phyloP scores from a whole-genome alignment of 345 rosid genomes.

The Arabidopsis suecica region DNA sequence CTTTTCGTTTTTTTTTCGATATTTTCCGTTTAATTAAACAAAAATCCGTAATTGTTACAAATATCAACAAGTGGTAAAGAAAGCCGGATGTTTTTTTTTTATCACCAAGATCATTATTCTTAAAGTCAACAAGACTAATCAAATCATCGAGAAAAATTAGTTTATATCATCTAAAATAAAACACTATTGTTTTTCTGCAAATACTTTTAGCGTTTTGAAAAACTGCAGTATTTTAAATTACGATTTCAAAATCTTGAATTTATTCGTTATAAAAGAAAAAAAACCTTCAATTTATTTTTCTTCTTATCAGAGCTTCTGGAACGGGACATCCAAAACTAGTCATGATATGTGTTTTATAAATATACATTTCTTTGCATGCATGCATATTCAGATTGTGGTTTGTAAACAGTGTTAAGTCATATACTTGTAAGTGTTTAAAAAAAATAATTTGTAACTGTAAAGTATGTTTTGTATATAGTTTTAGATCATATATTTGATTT shows the following conservation, averaged over 20 bases:
- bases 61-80: conserved; percentile 17
- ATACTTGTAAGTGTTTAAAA: too few relatives aligned
- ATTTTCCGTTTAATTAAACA: neutral
- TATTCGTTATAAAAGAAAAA: too few relatives aligned
- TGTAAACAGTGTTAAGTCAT: neutral
- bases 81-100: neutral
- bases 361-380: neutral
- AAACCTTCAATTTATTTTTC: neutral
- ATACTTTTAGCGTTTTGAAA: neutral
- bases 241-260: neutral
- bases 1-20: conserved; percentile 15
- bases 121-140: neutral
- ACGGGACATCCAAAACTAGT: neutral
- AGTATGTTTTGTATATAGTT: too few relatives aligned
- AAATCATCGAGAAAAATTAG: neutral
- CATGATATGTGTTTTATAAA: too few relatives aligned
- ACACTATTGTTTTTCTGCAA: neutral
- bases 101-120: neutral
- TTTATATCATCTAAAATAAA: neutral
- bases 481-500: neutral
- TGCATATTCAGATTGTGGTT: neutral
- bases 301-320: neutral
- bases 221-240: neutral
- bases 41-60: neutral
- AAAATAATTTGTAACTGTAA: too few relatives aligned